phyloP scores from a whole-genome alignment of 345 rosid species.

The Clarkia xantiana region DNA sequence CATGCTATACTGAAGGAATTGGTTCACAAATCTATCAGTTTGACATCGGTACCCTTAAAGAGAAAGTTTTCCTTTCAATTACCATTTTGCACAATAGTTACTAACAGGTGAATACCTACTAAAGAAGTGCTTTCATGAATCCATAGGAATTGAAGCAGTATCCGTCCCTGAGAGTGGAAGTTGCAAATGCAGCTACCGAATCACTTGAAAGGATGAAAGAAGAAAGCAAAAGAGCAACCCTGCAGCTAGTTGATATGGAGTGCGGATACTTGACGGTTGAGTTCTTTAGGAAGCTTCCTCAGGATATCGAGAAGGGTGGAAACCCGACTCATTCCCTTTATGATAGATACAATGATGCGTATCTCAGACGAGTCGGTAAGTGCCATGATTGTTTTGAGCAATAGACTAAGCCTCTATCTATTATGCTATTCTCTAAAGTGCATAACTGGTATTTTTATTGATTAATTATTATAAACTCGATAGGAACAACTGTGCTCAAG shows the following conservation, averaged over 20 bases:
- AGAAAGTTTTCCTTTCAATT: neutral
- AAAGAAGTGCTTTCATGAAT: neutral
- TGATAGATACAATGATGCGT: conserved; percentile 77
- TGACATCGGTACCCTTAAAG: conserved; percentile 26
- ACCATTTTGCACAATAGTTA: neutral
- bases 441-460: conserved; percentile 1
- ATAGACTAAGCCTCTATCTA: neutral
- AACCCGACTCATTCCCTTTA: conserved; percentile 83
- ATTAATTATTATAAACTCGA: conserved; percentile 5
- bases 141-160: conserved; percentile 81
- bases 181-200: conserved; percentile 64
- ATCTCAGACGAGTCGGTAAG: conserved; percentile 75
- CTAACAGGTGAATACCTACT: neutral
- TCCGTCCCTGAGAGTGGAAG: conserved; percentile 79
- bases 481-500: conserved; percentile 60
- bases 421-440: neutral
- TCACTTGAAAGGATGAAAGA: conserved; percentile 85
- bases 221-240: conserved; percentile 77
- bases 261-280: conserved; percentile 83
- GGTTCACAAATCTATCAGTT: conserved; percentile 61
- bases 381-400: neutral
- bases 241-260: conserved; percentile 91
- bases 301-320: conserved; percentile 91
- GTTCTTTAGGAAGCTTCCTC: conserved; percentile 93
- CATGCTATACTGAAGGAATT: conserved; percentile 78